Base-by-base conservation (phyloP, 2,329 filamentous ascomycete genomes). In the Fusarium sp. region DNA sequence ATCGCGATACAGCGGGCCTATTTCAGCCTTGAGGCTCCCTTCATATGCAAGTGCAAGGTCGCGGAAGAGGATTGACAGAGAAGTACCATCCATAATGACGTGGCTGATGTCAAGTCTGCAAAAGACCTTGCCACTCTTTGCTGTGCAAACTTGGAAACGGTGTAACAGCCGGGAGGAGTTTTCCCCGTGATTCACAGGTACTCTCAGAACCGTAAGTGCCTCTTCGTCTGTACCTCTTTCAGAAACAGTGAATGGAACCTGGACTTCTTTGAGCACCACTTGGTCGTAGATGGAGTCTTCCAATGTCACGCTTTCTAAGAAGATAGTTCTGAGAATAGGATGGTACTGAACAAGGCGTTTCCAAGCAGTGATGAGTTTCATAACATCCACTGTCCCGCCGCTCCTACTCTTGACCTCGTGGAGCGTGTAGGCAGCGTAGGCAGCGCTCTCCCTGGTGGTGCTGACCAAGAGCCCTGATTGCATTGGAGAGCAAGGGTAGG, bases 201-300 rank as follows among this genome's bases (percentile, higher is more conserved):
- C 42, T n/a, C 41, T 26, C 1, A 72, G 44, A 13, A 46, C 28
- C 9, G 15, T n/a, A 2, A 70, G 5, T 6, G 39, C 63, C 1
- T 70, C 66, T 15, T 66, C 60, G 1, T 74, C 69, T 16, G 63
- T 59, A 3, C 35, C 62, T 4, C 16, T 57, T 31, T 73, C 54
- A 4, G 46, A 68, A 4, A 57, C 39, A 16, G 52, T 43, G 21
- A 63, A 24, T 3, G 66, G 57, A 4, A 33, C 37, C 23, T 72
- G 6, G 9, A 68, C 57, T 26, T 62, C 33, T n/a, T 56, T 75
- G 10, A 86, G 73, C 3, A 86, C 76, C 6, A 86, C 77, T 67
- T 83, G 83, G 50, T 86, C 83, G 43, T 80, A 85, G 2, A 85
- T 75, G 1, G 83, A 82, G 10, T 81, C 77, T 6, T 72, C 56